These are phyloP conservation scores for Pythium myriotylum DNA, from an alignment of 352 stramenopile genomes.

Conservation along the genomic window DNA sequence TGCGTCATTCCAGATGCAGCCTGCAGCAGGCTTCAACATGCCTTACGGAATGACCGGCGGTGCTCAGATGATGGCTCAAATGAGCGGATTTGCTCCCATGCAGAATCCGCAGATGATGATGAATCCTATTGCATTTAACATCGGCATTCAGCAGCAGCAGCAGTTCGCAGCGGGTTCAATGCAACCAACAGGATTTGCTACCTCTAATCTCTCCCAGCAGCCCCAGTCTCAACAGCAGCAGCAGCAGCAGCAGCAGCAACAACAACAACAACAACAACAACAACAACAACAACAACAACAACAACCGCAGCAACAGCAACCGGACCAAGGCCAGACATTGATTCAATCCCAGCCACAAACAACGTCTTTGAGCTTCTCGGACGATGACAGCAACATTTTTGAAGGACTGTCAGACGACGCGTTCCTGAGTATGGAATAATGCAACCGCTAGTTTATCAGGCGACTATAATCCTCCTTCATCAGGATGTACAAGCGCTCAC, in stretches of 20 bases:
- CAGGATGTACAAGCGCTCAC: slow-evolving; percentile 57
- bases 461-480: slow-evolving; percentile 48
- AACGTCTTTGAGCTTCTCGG: slow-evolving; percentile 33
- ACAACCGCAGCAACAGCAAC: slow-evolving; percentile 17
- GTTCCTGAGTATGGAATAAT: slow-evolving; percentile 75
- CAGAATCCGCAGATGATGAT: slow-evolving; percentile 46
- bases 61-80: slow-evolving; percentile 52
- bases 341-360: slow-evolving; percentile 25
- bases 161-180: slow-evolving; percentile 28
- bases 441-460: slow-evolving; percentile 29
- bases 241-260: slow-evolving; percentile 22
- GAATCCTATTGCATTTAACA: slow-evolving; percentile 42
- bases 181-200: slow-evolving; percentile 13
- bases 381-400: slow-evolving; percentile 73
- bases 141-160: slow-evolving; percentile 26
- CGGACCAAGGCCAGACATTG: slow-evolving; percentile 3
- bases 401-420: slow-evolving; percentile 73
- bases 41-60: slow-evolving; percentile 49
- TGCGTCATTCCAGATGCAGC: slow-evolving; percentile 36
- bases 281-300: slow-evolving; percentile 24
- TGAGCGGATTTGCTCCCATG: slow-evolving; percentile 54
- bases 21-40: slow-evolving; percentile 9
- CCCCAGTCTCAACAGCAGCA: slow-evolving; percentile 13
- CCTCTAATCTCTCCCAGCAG: slow-evolving; percentile 7
- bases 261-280: slow-evolving; percentile 21